These are phyloP conservation scores for Obba rivulosa DNA, from an alignment of 768 basidiomycete genomes.

Conservation along the genomic window DNA sequence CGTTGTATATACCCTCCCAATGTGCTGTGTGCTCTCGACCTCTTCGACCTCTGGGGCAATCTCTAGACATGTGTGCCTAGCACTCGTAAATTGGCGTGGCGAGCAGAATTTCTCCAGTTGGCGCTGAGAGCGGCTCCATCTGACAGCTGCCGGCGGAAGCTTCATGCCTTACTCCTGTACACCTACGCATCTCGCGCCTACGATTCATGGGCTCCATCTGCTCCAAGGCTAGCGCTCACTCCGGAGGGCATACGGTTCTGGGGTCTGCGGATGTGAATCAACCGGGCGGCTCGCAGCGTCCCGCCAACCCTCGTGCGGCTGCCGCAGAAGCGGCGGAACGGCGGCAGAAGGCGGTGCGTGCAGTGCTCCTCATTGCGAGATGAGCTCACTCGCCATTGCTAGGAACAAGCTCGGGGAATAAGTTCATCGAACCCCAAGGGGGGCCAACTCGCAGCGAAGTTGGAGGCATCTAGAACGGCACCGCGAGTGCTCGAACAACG, in stretches of 20 bases:
- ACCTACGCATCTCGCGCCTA: neutral
- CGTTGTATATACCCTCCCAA: slow-evolving; percentile 1
- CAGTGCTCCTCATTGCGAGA: too few relatives aligned
- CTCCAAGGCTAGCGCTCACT: slow-evolving; percentile 27
- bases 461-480: slow-evolving; percentile 34
- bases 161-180: neutral
- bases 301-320: slow-evolving; percentile 23
- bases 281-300: slow-evolving; percentile 5
- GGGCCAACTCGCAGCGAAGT: slow-evolving; percentile 38
- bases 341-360: slow-evolving; percentile 27
- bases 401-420: slow-evolving; percentile 40
- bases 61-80: too few relatives aligned
- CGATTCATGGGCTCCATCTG: slow-evolving; percentile 30
- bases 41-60: too few relatives aligned
- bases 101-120: too few relatives aligned
- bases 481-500: slow-evolving; percentile 32
- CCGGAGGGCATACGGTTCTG: slow-evolving; percentile 27
- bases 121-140: too few relatives aligned
- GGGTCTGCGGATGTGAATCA: slow-evolving; percentile 3
- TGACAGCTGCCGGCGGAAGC: neutral
- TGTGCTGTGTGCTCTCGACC: neutral
- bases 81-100: too few relatives aligned
- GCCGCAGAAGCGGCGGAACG: slow-evolving; percentile 32
- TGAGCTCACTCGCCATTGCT: slow-evolving; percentile 4
- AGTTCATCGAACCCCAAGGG: slow-evolving; percentile 39